These are phyloP conservation scores for Colletotrichum gloeosporioides DNA, from an alignment of 2,329 filamentous ascomycete species.

Conservation along the genomic window DNA sequence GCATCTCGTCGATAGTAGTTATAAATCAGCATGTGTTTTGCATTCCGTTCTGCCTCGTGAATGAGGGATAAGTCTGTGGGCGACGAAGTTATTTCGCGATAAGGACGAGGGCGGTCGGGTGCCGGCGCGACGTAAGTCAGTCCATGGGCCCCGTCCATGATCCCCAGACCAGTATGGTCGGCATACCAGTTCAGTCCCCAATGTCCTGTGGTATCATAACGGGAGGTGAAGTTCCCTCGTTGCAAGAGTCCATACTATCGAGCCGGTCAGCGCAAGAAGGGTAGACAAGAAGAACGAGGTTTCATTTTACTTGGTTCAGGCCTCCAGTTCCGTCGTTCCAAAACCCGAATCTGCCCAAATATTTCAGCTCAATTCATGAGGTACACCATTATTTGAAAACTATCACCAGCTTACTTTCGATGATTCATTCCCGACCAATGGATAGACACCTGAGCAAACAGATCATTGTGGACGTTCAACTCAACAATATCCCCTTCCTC, in stretches of 20 bases:
- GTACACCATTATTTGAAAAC: rapidly evolving
- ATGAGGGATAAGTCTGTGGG: not conserved
- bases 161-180: not conserved
- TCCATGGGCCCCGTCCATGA: conserved; percentile 4
- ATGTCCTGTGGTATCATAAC: not conserved
- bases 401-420: not conserved
- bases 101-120: not conserved
- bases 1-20: conserved; percentile 10
- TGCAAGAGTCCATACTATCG: not conserved
- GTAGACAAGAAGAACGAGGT: not conserved
- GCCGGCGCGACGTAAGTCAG: not conserved
- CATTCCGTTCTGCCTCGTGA: not conserved
- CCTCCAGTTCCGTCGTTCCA: conserved; percentile 7
- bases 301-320: not conserved
- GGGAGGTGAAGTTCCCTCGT: not conserved
- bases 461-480: conserved; percentile 3
- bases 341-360: not conserved
- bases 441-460: not conserved
- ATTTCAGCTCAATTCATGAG: not conserved
- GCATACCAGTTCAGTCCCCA: conserved; percentile 15
- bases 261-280: not conserved
- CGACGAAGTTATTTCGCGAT: not conserved
- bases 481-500: conserved; percentile 2
- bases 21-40: not conserved
- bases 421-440: conserved; percentile 10